Evolutionary conservation across 345 rosid species (phyloP).

Genomic region (Gynandropsis gynandra): DNA sequence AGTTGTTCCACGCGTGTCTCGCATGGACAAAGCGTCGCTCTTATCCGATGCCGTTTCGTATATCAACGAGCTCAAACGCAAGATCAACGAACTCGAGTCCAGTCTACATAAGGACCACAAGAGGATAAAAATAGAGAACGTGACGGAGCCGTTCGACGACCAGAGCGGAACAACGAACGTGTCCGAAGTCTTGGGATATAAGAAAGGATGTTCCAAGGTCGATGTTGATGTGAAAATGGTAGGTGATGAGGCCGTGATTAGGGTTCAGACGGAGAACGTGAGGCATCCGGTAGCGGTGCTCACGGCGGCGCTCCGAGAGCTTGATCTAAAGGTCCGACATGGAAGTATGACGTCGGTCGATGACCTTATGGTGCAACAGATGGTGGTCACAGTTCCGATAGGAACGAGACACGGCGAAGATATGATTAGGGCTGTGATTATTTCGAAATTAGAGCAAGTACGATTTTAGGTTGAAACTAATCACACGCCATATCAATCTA

Average conservation of each 20-base stretch:
- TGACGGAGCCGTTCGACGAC: not conserved
- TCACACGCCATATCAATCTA: too few species aligned
- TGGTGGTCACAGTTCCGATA: slow-evolving; percentile 41
- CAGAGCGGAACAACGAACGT: slow-evolving; percentile 36
- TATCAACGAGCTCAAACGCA: slow-evolving; percentile 43
- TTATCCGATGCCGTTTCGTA: slow-evolving; percentile 58
- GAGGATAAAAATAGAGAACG: too few species aligned
- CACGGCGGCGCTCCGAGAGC: slow-evolving; percentile 42
- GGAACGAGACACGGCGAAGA: slow-evolving; percentile 30
- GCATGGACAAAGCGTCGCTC: slow-evolving; percentile 72
- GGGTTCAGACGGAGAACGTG: slow-evolving; percentile 51
- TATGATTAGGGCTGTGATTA: slow-evolving; percentile 7
- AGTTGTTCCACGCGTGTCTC: slow-evolving; percentile 58
- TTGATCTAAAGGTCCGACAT: slow-evolving; percentile 29
- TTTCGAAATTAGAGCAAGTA: too few species aligned
- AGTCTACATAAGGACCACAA: slow-evolving; percentile 16
- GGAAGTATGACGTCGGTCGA: slow-evolving; percentile 48
- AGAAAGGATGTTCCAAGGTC: not conserved
- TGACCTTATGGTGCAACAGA: slow-evolving; percentile 50
- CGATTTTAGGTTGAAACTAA: too few species aligned
- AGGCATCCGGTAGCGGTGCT: slow-evolving; percentile 42
- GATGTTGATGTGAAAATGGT: slow-evolving; percentile 41
- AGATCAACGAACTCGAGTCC: slow-evolving; percentile 40
- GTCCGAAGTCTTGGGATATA: not conserved
- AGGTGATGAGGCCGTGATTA: slow-evolving; percentile 50